Conservation (phyloP, 352 stramenopile genomes). For the Globisporangium okanoganense region DNA sequence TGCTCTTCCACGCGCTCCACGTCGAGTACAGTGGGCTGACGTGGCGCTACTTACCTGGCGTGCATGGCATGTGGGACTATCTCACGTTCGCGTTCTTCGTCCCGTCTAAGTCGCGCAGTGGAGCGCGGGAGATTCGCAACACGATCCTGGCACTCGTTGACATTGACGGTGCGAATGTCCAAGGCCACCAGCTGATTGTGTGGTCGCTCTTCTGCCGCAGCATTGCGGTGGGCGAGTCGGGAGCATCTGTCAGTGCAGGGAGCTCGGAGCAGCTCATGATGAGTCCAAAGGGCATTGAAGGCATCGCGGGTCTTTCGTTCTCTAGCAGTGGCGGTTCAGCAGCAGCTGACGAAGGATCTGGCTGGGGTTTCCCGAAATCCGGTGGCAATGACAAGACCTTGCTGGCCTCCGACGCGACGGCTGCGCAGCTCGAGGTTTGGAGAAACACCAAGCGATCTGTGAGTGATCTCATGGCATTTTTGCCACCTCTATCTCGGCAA, state of each 20-base stretch:
- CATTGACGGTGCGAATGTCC: slow-evolving; percentile 49
- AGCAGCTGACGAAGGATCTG: not conserved
- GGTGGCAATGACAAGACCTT: slow-evolving; percentile 15
- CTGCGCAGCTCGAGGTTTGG: slow-evolving; percentile 66
- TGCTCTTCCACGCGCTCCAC: slow-evolving; percentile 78
- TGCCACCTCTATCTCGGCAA: slow-evolving; percentile 70
- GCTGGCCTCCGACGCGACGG: slow-evolving; percentile 34
- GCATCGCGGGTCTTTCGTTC: slow-evolving; percentile 9
- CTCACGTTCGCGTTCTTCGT: slow-evolving; percentile 38
- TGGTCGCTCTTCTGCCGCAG: slow-evolving; percentile 79
- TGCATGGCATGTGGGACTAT: slow-evolving; percentile 72
- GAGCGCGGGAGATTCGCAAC: slow-evolving; percentile 39
- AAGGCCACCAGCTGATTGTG: slow-evolving; percentile 45
- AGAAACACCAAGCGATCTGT: slow-evolving; percentile 65
- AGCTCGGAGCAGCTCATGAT: slow-evolving; percentile 54
- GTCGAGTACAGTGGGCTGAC: slow-evolving; percentile 53
- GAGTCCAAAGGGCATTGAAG: slow-evolving; percentile 57
- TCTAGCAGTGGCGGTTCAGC: not conserved
- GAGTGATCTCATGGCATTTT: slow-evolving; percentile 44
- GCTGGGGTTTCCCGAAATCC: slow-evolving; percentile 3
- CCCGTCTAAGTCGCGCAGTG: slow-evolving; percentile 28
- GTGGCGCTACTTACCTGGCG: slow-evolving; percentile 56
- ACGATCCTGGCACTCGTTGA: slow-evolving; percentile 68
- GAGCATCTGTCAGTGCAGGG: slow-evolving; percentile 23
- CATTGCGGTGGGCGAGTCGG: slow-evolving; percentile 73